Evolutionary conservation across 2,329 filamentous ascomycete species (phyloP).

Genomic region (Aspergillus sp.): DNA sequence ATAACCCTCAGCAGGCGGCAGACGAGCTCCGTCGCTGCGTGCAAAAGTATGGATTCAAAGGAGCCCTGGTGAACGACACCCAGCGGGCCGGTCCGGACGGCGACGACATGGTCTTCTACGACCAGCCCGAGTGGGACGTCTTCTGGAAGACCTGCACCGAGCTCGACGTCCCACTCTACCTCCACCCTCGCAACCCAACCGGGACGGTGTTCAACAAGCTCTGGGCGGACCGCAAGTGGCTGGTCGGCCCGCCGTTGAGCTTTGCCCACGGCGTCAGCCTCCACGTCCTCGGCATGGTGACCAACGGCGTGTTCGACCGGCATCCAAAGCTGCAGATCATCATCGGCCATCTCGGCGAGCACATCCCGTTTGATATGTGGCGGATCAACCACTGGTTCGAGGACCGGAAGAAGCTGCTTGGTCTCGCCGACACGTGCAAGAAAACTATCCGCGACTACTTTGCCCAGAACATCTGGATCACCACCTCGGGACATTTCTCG

Average conservation of each 20-base stretch:
- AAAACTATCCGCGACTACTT: slow-evolving; percentile 28
- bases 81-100: slow-evolving; percentile 48
- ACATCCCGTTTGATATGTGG: slow-evolving; percentile 37
- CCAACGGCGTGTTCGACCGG: slow-evolving; percentile 37
- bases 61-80: slow-evolving; percentile 49
- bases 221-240: slow-evolving; percentile 46
- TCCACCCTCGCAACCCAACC: slow-evolving; percentile 48
- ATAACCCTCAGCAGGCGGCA: slow-evolving; percentile 22
- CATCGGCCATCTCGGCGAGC: slow-evolving; percentile 36
- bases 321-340: slow-evolving; percentile 35
- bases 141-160: slow-evolving; percentile 49
- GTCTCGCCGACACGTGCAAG: slow-evolving; percentile 17
- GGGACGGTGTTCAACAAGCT: slow-evolving; percentile 45
- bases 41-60: slow-evolving; percentile 48
- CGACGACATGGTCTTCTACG: slow-evolving; percentile 52
- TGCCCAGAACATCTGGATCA: slow-evolving; percentile 24
- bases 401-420: slow-evolving; percentile 15
- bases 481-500: slow-evolving; percentile 25
- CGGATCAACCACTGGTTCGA: slow-evolving; percentile 24
- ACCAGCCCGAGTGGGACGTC: slow-evolving; percentile 43
- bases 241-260: slow-evolving; percentile 47
- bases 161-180: slow-evolving; percentile 52
- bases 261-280: slow-evolving; percentile 48
- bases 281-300: slow-evolving; percentile 41
- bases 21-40: slow-evolving; percentile 35